Conservation (phyloP, 495 filamentous ascomycete species). For the Aspergillus asperescens region DNA sequence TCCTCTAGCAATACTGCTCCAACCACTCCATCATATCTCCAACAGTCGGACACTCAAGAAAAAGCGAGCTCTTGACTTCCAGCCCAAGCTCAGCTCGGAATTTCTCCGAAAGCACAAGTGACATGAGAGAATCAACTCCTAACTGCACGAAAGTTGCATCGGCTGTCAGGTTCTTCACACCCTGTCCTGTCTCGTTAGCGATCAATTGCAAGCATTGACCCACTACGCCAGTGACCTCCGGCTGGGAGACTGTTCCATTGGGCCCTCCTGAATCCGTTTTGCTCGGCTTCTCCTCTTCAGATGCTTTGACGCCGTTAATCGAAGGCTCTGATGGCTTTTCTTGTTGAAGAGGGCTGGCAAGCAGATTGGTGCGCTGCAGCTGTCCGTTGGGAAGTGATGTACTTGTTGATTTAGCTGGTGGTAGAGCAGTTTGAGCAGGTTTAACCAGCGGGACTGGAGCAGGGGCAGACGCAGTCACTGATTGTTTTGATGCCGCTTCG, state of each 20-base stretch:
- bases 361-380: background rate
- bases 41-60: conserved; percentile 39
- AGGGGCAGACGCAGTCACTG: background rate
- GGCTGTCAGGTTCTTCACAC: conserved; percentile 5
- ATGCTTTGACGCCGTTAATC: background rate
- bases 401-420: background rate
- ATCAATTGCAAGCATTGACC: conserved; percentile 8
- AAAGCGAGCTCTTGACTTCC: conserved; percentile 32
- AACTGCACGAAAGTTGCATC: conserved; percentile 16
- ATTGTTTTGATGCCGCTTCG: background rate
- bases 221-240: background rate
- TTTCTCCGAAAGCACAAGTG: conserved; percentile 36
- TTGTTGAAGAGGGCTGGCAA: background rate
- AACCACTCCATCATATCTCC: conserved; percentile 33
- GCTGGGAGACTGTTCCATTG: background rate
- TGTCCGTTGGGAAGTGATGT: background rate
- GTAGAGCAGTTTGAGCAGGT: background rate
- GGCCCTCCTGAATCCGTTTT: background rate
- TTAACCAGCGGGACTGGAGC: background rate
- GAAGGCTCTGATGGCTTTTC: background rate
- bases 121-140: conserved; percentile 33
- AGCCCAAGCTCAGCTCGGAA: conserved; percentile 31
- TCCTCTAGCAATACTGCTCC: conserved; percentile 4
- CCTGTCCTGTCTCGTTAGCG: conserved; percentile 14
- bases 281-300: background rate